phyloP scores from a whole-genome alignment of 139 green algal species.

The Mesostigma viride region DNA sequence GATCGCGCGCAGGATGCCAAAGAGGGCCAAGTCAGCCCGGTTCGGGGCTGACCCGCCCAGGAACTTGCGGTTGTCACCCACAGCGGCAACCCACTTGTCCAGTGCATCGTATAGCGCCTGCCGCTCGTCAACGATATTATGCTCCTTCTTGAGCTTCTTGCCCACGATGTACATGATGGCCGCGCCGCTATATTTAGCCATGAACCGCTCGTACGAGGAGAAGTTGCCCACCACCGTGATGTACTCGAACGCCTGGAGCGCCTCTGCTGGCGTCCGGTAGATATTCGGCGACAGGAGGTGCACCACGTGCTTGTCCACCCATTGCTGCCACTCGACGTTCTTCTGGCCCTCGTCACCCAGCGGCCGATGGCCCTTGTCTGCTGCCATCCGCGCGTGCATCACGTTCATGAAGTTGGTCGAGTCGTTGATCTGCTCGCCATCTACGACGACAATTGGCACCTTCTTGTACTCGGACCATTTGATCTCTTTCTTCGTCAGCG shows the following conservation, averaged over 20 bases:
- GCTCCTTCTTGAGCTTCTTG: conserved; percentile 74
- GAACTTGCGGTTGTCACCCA: conserved; percentile 23
- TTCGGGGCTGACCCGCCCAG: conserved; percentile 55
- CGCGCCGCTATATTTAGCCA: conserved; percentile 25
- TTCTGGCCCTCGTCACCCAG: conserved; percentile 36
- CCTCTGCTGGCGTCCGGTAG: conserved; percentile 73
- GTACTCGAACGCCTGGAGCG: conserved; percentile 43
- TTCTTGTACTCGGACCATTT: conserved; percentile 74
- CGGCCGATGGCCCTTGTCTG: neutral
- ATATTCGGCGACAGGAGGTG: conserved; percentile 94
- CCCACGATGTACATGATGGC: conserved; percentile 44
- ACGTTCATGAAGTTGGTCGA: conserved; percentile 31
- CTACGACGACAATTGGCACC: conserved; percentile 73
- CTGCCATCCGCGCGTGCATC: neutral
- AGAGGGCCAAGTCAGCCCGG: conserved; percentile 80
- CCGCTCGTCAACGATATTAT: conserved; percentile 75
- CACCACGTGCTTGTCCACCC: conserved; percentile 87
- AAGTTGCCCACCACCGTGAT: conserved; percentile 60
- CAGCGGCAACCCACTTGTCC: conserved; percentile 33
- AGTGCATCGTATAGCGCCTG: conserved; percentile 55
- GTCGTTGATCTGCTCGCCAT: conserved; percentile 68
- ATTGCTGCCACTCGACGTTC: conserved; percentile 66
- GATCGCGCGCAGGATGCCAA: conserved; percentile 76
- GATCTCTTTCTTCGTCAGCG: conserved; percentile 85
- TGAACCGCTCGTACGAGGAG: conserved; percentile 26